Percentiles rank a stretch among this genome's conserved stretches.
These are phyloP conservation scores for Periconia macrospinosa DNA, from an alignment of 2,329 filamentous ascomycete genomes.

Conservation along the genomic window DNA sequence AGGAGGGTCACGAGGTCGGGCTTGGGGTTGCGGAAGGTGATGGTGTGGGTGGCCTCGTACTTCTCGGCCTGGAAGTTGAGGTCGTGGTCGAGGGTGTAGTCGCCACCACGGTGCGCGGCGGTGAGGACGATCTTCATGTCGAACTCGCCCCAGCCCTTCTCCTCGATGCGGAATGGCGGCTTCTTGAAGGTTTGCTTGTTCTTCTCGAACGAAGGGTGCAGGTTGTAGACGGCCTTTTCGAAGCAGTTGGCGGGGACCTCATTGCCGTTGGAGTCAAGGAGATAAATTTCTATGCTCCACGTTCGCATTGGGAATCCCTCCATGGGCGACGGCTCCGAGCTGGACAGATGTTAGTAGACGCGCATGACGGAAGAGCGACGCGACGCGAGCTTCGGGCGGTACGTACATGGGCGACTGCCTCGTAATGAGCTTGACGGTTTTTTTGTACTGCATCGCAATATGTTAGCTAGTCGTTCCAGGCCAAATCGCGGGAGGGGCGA, in stretches of 20 bases:
- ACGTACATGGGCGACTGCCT: slow-evolving; percentile 87
- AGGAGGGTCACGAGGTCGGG: slow-evolving; percentile 78
- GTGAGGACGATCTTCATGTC: slow-evolving; percentile 87
- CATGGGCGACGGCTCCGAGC: slow-evolving; percentile 76
- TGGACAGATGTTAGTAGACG: slow-evolving; percentile 38
- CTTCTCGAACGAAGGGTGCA: slow-evolving; percentile 92
- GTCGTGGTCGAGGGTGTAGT: slow-evolving; percentile 80
- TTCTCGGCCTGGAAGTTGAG: slow-evolving; percentile 82
- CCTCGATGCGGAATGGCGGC: slow-evolving; percentile 84
- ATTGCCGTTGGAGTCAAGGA: slow-evolving; percentile 84
- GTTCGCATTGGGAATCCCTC: slow-evolving; percentile 89
- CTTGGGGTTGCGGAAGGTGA: slow-evolving; percentile 92
- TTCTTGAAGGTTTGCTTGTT: slow-evolving; percentile 80
- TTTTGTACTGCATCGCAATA: slow-evolving; percentile 64
- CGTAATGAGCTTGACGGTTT: slow-evolving; percentile 89
- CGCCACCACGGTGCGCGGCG: slow-evolving; percentile 81
- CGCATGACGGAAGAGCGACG: slow-evolving; percentile 1
- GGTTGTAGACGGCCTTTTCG: slow-evolving; percentile 87
- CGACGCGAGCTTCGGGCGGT: slow-evolving; percentile 10
- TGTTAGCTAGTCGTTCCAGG: background rate
- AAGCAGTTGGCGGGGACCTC: slow-evolving; percentile 82
- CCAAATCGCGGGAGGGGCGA: slow-evolving; percentile 7
- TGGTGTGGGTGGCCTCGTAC: slow-evolving; percentile 80
- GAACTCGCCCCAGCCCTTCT: slow-evolving; percentile 99
- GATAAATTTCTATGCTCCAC: slow-evolving; percentile 85